These are phyloP conservation scores for Russula griseocarnosa DNA, from an alignment of 768 basidiomycete genomes.

Conservation along the genomic window DNA sequence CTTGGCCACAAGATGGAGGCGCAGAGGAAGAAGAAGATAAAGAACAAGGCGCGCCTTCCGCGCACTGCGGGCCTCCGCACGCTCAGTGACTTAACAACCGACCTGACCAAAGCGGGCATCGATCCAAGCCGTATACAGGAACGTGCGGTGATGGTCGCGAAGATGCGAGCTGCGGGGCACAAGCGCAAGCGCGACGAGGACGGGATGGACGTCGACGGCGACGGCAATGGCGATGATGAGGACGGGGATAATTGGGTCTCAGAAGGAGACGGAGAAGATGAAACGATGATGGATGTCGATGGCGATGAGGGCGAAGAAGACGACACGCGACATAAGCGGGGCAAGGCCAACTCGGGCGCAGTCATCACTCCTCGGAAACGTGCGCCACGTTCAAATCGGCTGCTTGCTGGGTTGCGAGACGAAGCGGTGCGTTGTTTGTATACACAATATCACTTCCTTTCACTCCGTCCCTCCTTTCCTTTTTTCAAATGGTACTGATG, in stretches of 20 bases:
- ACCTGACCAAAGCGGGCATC: conserved; percentile 82
- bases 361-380: conserved; percentile 45
- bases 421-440: conserved; percentile 48
- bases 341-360: conserved; percentile 58
- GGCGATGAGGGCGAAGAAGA: conserved; percentile 41
- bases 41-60: conserved; percentile 76
- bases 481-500: neutral
- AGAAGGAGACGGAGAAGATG: conserved; percentile 41
- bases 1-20: conserved; percentile 66
- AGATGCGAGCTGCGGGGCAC: conserved; percentile 63
- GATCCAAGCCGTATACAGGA: conserved; percentile 86
- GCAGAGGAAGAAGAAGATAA: conserved; percentile 82
- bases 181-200: conserved; percentile 57
- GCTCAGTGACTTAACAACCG: conserved; percentile 69
- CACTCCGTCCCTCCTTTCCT: neutral
- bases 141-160: conserved; percentile 80
- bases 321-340: conserved; percentile 53
- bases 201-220: conserved; percentile 37
- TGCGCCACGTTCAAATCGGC: conserved; percentile 66
- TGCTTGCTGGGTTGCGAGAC: conserved; percentile 75
- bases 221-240: conserved; percentile 35
- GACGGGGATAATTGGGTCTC: conserved; percentile 14
- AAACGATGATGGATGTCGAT: conserved; percentile 37
- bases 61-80: conserved; percentile 68
- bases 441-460: neutral